Evolutionary conservation across 768 basidiomycete species (phyloP).

Genomic region (Sporobolomyces phaffii): DNA sequence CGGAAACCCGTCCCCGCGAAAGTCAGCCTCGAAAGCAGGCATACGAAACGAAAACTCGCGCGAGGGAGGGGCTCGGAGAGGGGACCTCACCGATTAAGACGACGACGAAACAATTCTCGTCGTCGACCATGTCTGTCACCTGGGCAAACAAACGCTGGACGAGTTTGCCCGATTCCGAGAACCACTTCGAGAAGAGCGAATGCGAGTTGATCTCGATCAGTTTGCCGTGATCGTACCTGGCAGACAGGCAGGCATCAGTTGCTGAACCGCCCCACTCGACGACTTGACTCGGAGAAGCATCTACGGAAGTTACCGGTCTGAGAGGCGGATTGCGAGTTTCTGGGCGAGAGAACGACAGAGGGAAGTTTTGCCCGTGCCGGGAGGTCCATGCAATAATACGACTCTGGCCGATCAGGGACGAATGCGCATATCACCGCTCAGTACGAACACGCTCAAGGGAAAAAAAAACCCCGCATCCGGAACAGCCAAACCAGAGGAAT

Average conservation of each 20-base stretch:
- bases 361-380: conserved; percentile 91
- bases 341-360: conserved; percentile 91
- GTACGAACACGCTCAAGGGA: no score
- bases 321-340: conserved; percentile 83
- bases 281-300: no score
- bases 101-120: conserved; percentile 82
- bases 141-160: conserved; percentile 85
- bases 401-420: no score
- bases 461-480: no score
- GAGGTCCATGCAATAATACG: conserved; percentile 88
- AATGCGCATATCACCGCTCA: not conserved
- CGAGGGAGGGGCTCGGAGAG: no score
- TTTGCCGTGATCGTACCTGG: conserved; percentile 75
- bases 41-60: no score
- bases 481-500: not conserved
- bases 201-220: conserved; percentile 97
- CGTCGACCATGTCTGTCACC: conserved; percentile 85
- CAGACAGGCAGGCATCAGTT: no score
- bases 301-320: no score
- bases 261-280: no score
- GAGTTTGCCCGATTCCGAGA: conserved; percentile 96
- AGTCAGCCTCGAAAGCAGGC: no score
- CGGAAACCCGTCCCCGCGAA: not conserved
- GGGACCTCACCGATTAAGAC: conserved; percentile 86
- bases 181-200: conserved; percentile 97